Conservation (phyloP, 108 stramenopile genomes). For the Mediolabrus comicus region DNA sequence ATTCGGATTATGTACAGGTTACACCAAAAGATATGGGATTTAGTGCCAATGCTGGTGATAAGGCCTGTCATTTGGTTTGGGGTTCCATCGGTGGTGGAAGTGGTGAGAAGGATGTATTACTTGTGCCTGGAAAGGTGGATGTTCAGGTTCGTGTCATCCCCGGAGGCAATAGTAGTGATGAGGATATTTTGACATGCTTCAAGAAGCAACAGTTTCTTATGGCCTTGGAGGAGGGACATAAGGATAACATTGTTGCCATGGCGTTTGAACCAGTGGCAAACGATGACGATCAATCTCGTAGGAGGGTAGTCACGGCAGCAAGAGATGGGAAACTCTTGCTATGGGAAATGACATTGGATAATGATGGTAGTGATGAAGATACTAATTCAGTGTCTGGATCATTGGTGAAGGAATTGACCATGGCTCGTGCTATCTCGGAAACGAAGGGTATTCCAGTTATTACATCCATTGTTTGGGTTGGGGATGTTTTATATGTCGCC, state of each 20-base stretch:
- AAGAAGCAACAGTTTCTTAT: constrained; percentile 29
- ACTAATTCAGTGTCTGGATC: constrained; percentile 19
- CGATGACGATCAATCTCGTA: background rate
- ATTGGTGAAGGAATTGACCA: background rate
- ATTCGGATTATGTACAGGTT: constrained; percentile 24
- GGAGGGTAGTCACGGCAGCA: constrained; percentile 52
- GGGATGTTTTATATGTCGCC: constrained; percentile 34
- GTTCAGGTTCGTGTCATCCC: constrained; percentile 42
- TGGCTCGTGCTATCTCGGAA: background rate
- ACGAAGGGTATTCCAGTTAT: constrained; percentile 13
- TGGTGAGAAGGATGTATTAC: constrained; percentile 9
- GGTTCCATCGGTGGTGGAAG: background rate
- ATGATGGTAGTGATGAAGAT: background rate
- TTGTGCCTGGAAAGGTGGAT: constrained; percentile 47
- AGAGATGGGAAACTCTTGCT: constrained; percentile 60
- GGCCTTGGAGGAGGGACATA: constrained; percentile 43
- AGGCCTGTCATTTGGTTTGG: constrained; percentile 46
- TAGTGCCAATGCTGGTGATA: constrained; percentile 59
- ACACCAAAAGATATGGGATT: constrained; percentile 57
- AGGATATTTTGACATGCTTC: background rate
- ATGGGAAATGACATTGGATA: constrained; percentile 48
- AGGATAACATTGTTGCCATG: constrained; percentile 64
- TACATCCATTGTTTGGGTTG: constrained; percentile 25
- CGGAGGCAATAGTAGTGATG: background rate
- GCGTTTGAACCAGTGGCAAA: constrained; percentile 18